These are phyloP conservation scores for Colletotrichum viniferum DNA, from an alignment of 2,329 filamentous ascomycete genomes.

Conservation along the genomic window DNA sequence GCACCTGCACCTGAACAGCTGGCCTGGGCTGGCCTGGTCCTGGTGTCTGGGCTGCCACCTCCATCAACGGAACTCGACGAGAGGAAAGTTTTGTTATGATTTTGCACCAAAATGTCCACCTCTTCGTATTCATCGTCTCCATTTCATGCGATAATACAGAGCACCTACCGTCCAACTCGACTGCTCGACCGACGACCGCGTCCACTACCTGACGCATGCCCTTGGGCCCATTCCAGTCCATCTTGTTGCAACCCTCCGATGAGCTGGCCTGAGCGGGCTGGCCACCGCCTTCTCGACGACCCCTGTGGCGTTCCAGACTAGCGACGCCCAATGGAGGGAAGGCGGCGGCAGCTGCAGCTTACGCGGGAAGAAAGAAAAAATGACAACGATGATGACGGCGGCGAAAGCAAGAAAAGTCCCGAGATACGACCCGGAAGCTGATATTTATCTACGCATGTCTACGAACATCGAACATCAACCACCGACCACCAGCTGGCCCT, in stretches of 20 bases:
- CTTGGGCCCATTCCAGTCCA: neutral
- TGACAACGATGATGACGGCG: constrained; percentile 2
- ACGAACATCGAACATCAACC: neutral
- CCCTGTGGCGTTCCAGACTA: constrained; percentile 19
- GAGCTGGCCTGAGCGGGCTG: neutral
- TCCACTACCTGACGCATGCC: neutral
- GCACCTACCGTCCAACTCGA: neutral
- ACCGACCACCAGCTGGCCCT: neutral
- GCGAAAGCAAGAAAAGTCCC: neutral
- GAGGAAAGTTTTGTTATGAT: neutral
- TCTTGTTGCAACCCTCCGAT: constrained; percentile 4
- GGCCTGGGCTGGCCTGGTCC: neutral
- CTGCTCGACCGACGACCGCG: neutral
- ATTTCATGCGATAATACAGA: neutral
- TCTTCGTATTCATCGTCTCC: constrained; percentile 2
- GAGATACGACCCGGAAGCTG: neutral
- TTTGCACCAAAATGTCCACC: neutral
- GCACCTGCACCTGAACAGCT: neutral
- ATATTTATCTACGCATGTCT: neutral
- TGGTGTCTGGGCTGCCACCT: neutral
- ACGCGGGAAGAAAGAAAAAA: neutral
- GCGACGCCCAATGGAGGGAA: constrained; percentile 10
- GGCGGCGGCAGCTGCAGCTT: neutral
- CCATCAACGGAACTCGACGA: neutral
- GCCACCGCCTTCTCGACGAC: constrained; percentile 14